Base-by-base conservation (phyloP, 768 basidiomycete species). In the Termitomyces sp. region DNA sequence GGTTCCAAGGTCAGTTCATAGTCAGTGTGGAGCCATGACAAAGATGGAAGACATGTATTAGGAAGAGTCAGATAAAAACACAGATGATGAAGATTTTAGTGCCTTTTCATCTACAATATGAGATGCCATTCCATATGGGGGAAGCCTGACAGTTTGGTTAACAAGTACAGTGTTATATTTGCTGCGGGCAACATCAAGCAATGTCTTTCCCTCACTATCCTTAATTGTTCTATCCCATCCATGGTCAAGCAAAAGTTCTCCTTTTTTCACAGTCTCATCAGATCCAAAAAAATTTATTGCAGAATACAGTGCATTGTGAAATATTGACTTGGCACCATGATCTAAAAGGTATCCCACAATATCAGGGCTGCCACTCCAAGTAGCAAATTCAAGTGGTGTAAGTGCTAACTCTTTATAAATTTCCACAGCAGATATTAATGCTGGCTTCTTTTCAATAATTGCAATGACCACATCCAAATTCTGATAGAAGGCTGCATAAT, bases 401-500 rank as follows among this genome's bases (percentile, higher is more conserved):
- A 12, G 6, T 7, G 20, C 9, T 18, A 7, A 33, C 18, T 1
- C 5, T 6, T 6, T 15, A 3, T 20, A 9, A 20, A 29, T 18
- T 18, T 10, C 33, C 13, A 12, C 3, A 13, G 29, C 2, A 20
- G 3, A 12, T 20, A 49, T 33, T 5, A 49, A 33, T 6, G 48
- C 20, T 3, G 20, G 48, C 15, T 34, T 20, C 8, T 15, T 20
- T 33, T 50, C 33, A 22, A 34, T 20, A 16, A 50, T 10, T 0
- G 7, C 2, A 6, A 50, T 50, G 20, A 34, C 48, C 6, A 7
- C 24, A 26, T 45, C 44, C 44, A 26, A 2, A 45, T 45, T 45
- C 4, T 6, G 4, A 5, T 2, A 1, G 0, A 1, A 2, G 0
- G 6, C 24, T 13, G 44, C 24, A 7, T 5, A 2, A 24, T 26